phyloP scores from a whole-genome alignment of 2,329 filamentous ascomycete species.

The Microdochium nivale region DNA sequence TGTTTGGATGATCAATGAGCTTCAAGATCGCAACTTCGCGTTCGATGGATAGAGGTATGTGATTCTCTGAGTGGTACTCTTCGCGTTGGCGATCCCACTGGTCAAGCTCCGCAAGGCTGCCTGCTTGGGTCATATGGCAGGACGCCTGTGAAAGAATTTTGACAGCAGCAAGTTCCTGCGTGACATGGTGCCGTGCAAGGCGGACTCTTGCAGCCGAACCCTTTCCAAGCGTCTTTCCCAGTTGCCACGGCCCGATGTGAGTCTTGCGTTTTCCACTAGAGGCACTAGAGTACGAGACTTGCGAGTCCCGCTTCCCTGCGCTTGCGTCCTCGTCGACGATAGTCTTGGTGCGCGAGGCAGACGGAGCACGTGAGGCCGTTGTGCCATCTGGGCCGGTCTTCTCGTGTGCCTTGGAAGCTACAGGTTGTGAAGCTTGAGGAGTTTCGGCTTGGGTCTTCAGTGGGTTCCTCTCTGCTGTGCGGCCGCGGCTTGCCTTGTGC shows the following conservation, averaged over 20 bases:
- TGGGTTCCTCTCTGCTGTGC: slow-evolving; percentile 9
- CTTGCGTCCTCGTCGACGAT: slow-evolving; percentile 6
- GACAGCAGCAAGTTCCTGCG: slow-evolving; percentile 76
- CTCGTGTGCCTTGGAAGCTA: not conserved
- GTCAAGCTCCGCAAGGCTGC: slow-evolving; percentile 78
- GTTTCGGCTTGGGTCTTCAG: slow-evolving; percentile 8
- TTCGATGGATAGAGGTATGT: slow-evolving; percentile 83
- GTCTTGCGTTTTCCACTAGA: slow-evolving; percentile 47
- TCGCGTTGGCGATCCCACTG: slow-evolving; percentile 56
- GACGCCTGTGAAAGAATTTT: slow-evolving; percentile 89
- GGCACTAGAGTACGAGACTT: slow-evolving; percentile 16
- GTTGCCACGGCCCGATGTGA: slow-evolving; percentile 86
- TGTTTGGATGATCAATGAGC: slow-evolving; percentile 87
- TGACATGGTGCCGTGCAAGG: slow-evolving; percentile 70
- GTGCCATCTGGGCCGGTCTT: slow-evolving; percentile 3
- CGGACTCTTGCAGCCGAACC: slow-evolving; percentile 86
- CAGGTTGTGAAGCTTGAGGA: slow-evolving; percentile 3
- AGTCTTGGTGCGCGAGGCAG: slow-evolving; percentile 2
- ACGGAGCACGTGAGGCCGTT: slow-evolving; percentile 1
- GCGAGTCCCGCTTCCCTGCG: slow-evolving; percentile 13
- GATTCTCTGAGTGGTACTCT: slow-evolving; percentile 50
- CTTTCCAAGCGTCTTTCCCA: slow-evolving; percentile 82
- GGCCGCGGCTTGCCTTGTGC: slow-evolving; percentile 7
- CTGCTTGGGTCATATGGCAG: slow-evolving; percentile 72
- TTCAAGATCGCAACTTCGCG: slow-evolving; percentile 96